Evolutionary conservation across 768 basidiomycete genomes (phyloP), one percentile per base, ranked within the genome.

Genomic region (Russula foetens): DNA sequence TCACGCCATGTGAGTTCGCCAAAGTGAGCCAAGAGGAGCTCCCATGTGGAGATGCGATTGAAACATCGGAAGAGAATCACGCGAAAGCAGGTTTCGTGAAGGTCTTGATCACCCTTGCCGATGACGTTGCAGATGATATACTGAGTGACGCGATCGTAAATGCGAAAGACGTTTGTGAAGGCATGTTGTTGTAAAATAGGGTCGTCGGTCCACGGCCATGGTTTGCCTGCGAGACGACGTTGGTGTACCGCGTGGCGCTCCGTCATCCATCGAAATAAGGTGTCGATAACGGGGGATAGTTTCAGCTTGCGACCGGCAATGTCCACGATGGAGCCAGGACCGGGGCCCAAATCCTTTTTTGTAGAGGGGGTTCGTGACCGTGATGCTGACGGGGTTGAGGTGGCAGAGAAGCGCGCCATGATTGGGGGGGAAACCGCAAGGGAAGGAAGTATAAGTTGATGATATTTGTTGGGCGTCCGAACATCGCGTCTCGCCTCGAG

Each of bases 161-260:
- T 82, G 38, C 90, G 86, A 68, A 79, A 92, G 0, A 85, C 81
- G 67, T 90, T 89, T 72, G 87, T 89, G 69, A 90, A 90, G 31
- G 76, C 77, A 65, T 82, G 78, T 14, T 73, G 67, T 2, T 69
- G 75, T 21, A 92, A 74, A 52, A 85, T 81, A 3, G 71, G 67
- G 68, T 92, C 86, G 1, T 77, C 69, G 0, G 88, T 88, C 89
- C 90, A 92, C 43, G 73, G 72, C 47, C 46, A 62, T 14, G 67
- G 60, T 45, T 67, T 59, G 23, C 71, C 71, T 7, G 69, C 65
- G 7, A 70, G 57, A 35, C 72, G 70, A 26, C 66, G 66, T 47
- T 67, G 66, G 51, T 69, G 69, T 5, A 72, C 67, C 1, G 54
- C 65, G 47, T 74, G 71, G 12, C 73, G 68, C 51, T 74, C 72